These are phyloP conservation scores for Zygnema cylindricum DNA, from an alignment of 139 green algal genomes.

Conservation along the genomic window DNA sequence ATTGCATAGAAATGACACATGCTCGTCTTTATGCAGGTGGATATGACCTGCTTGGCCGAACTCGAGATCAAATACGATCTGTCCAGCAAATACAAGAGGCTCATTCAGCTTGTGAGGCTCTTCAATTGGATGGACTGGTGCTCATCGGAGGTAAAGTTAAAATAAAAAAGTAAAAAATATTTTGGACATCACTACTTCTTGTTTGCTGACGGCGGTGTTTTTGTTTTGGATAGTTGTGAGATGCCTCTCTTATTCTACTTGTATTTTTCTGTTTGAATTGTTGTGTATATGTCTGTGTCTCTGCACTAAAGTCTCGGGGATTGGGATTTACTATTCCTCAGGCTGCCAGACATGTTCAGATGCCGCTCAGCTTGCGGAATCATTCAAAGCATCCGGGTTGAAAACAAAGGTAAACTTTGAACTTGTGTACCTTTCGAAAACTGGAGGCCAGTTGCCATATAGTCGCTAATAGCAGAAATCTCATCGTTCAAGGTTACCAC, in stretches of 20 bases:
- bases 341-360: constrained; percentile 73
- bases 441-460: no score
- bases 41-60: constrained; percentile 17
- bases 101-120: constrained; percentile 1
- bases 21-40: no score
- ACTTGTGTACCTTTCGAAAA: no score
- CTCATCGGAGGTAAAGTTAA: constrained; percentile 74
- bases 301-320: no score
- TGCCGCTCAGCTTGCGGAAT: constrained; percentile 68
- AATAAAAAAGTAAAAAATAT: no score
- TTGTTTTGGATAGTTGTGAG: constrained; percentile 1
- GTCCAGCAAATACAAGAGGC: not conserved
- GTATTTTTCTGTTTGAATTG: no score
- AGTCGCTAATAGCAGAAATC: no score
- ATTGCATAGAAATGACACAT: no score
- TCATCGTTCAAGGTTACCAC: no score
- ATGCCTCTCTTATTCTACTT: not conserved
- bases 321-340: no score
- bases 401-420: constrained; percentile 59
- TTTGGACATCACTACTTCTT: no score
- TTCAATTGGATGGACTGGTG: constrained; percentile 70
- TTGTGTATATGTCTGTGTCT: no score
- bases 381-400: constrained; percentile 18
- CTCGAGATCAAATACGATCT: not conserved
- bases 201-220: not conserved